Evolutionary conservation across 2,329 filamentous ascomycete genomes (phyloP).

Genomic region (Xylariales sp.): DNA sequence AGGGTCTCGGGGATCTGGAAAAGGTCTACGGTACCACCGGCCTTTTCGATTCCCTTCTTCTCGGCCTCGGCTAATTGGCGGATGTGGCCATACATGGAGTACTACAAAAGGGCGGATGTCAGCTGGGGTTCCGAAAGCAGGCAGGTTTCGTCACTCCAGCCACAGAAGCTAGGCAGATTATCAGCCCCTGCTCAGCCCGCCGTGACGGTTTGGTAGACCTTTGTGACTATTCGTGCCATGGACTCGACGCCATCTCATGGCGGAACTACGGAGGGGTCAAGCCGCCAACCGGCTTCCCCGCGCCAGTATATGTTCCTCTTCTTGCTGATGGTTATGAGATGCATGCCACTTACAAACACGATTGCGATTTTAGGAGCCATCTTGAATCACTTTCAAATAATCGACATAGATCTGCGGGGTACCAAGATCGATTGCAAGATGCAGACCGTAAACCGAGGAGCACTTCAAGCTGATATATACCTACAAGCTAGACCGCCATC

Average conservation of each 20-base stretch:
- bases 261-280: too few relatives aligned
- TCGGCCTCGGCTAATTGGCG: constrained; percentile 79
- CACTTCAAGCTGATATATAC: too few relatives aligned
- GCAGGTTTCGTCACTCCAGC: too few relatives aligned
- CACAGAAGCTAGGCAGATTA: constrained; percentile 7
- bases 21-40: constrained; percentile 75
- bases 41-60: constrained; percentile 82
- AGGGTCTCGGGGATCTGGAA: constrained; percentile 92
- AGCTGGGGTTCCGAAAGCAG: too few relatives aligned
- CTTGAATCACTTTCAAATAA: constrained; percentile 34
- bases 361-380: constrained; percentile 94
- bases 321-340: constrained; percentile 1
- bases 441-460: too few relatives aligned
- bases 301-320: neutral
- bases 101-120: too few relatives aligned
- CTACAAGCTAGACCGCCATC: too few relatives aligned
- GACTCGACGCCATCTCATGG: too few relatives aligned
- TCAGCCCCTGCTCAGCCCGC: neutral
- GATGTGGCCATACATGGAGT: constrained; percentile 94
- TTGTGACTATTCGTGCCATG: too few relatives aligned
- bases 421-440: too few relatives aligned
- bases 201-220: constrained; percentile 13
- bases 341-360: constrained; percentile 58
- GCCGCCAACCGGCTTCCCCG: too few relatives aligned
- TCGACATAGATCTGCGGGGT: too few relatives aligned